Conservation (phyloP, 2,329 filamentous ascomycete species). For the Monilinia laxa region DNA sequence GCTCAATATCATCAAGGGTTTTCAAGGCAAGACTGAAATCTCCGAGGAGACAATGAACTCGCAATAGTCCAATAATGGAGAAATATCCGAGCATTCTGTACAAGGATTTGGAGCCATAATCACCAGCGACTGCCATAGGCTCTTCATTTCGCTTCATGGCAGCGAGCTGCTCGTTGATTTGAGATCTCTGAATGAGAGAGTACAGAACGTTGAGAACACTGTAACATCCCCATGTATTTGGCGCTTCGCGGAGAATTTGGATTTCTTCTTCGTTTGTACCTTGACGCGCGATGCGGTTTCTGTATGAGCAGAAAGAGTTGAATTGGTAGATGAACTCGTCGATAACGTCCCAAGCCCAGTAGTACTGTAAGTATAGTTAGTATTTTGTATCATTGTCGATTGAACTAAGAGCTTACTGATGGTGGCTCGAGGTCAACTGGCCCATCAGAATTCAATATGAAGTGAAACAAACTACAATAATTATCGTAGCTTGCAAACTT, state of each 20-base stretch:
- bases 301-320: constrained; percentile 98
- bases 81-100: constrained; percentile 99
- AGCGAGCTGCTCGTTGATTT: constrained; percentile 95
- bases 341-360: constrained; percentile 99
- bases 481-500: constrained; percentile 99
- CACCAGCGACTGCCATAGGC: constrained; percentile 80
- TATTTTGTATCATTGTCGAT: constrained; percentile 16
- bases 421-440: constrained; percentile 95
- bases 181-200: constrained; percentile 96
- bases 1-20: constrained; percentile 98
- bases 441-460: constrained; percentile 98
- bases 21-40: constrained; percentile 98
- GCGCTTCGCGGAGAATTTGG: constrained; percentile 87
- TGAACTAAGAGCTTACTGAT: constrained; percentile 64
- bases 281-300: constrained; percentile 83
- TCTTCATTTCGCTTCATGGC: constrained; percentile 96
- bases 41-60: constrained; percentile 92
- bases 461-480: constrained; percentile 99
- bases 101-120: constrained; percentile 90
- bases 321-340: constrained; percentile 99
- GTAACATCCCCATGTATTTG: constrained; percentile 99
- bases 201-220: constrained; percentile 98
- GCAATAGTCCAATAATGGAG: constrained; percentile 94
- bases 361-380: constrained; percentile 63
- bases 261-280: constrained; percentile 89